Conservation (phyloP, 2,329 filamentous ascomycete species). For the Penicillium sp. region DNA sequence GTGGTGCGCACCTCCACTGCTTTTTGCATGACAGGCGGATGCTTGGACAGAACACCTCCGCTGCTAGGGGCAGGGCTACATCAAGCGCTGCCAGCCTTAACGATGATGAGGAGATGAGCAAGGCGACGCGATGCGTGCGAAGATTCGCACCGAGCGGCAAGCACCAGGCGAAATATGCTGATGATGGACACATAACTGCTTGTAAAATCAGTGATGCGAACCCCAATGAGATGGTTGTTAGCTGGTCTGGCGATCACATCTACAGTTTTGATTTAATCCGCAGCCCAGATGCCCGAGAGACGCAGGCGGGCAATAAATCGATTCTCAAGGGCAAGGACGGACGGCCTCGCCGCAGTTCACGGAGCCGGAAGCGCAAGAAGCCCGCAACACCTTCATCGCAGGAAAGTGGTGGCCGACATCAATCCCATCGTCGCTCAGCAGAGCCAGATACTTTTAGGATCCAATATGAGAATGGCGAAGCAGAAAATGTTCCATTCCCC, state of each 20-base stretch:
- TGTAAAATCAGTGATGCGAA: constrained; percentile 70
- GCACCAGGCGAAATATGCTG: constrained; percentile 44
- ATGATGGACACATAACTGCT: constrained; percentile 66
- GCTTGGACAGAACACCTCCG: constrained; percentile 59
- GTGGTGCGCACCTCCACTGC: constrained; percentile 67
- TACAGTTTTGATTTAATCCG: constrained; percentile 65
- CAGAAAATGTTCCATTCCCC: constrained; percentile 57
- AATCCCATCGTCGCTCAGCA: constrained; percentile 50
- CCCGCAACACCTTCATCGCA: constrained; percentile 46
- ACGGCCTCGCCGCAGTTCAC: constrained; percentile 30
- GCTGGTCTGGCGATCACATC: constrained; percentile 67
- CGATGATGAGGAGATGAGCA: constrained; percentile 56
- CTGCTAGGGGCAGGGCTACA: constrained; percentile 53
- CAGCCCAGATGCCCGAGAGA: constrained; percentile 56
- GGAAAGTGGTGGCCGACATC: constrained; percentile 47
- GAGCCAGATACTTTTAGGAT: constrained; percentile 52
- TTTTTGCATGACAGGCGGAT: constrained; percentile 69
- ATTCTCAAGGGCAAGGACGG: constrained; percentile 21
- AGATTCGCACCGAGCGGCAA: constrained; percentile 65
- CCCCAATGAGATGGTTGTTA: constrained; percentile 66
- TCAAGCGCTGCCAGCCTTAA: constrained; percentile 42
- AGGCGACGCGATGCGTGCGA: constrained; percentile 65
- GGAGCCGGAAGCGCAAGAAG: constrained; percentile 58
- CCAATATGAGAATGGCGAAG: constrained; percentile 60
- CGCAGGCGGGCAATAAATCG: constrained; percentile 28